These are phyloP conservation scores for Cicer cuneatum DNA, from an alignment of 306 rosid species.

Conservation along the genomic window DNA sequence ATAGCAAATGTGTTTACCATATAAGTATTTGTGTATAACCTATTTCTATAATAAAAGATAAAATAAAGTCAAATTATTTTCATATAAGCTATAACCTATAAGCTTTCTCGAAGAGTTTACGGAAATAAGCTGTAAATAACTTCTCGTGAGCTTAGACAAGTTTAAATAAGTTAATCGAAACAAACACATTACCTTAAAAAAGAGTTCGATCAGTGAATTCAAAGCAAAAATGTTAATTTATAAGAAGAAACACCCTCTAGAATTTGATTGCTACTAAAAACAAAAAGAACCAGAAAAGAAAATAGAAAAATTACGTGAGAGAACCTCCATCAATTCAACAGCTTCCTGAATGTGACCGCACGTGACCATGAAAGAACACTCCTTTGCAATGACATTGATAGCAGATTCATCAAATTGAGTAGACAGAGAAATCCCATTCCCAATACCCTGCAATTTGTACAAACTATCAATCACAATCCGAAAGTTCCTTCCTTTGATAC, in stretches of 20 bases:
- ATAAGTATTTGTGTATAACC: too few species aligned
- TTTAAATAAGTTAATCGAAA: too few species aligned
- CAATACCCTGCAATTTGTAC: constrained; percentile 54
- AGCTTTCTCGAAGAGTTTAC: too few species aligned
- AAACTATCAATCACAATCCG: constrained; percentile 52
- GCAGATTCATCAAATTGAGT: constrained; percentile 57
- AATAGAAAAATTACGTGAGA: constrained; percentile 63
- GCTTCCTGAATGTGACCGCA: constrained; percentile 62
- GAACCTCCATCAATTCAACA: constrained; percentile 80
- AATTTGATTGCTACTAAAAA: not conserved
- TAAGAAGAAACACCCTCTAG: constrained; percentile 5
- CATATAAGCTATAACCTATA: too few species aligned
- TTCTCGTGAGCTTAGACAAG: too few species aligned
- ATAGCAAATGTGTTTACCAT: too few species aligned
- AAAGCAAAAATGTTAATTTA: constrained; percentile 7
- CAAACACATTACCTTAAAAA: too few species aligned
- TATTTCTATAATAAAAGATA: too few species aligned
- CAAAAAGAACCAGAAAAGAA: not conserved
- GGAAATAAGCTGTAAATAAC: too few species aligned
- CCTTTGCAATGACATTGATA: constrained; percentile 52
- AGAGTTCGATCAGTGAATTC: not conserved
- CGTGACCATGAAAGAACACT: constrained; percentile 57
- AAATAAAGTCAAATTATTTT: too few species aligned
- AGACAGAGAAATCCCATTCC: constrained; percentile 50
- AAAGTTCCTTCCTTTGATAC: constrained; percentile 55